These are phyloP conservation scores for Lenzites betulinus DNA, from an alignment of 768 basidiomycete species.

Conservation along the genomic window DNA sequence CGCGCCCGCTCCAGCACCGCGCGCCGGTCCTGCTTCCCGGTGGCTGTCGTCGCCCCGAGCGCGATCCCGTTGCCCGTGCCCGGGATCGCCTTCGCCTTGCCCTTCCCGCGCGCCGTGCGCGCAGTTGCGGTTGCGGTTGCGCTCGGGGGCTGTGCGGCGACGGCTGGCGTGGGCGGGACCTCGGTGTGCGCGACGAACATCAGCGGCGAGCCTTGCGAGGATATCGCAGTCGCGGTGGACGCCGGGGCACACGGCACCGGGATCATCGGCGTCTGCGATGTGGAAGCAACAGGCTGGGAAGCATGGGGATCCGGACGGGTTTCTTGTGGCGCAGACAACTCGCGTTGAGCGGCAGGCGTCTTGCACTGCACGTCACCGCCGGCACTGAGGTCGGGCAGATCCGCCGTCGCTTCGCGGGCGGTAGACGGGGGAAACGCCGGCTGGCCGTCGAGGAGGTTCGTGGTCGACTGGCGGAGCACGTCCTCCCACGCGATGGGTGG, in stretches of 20 bases:
- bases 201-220: too few relatives aligned
- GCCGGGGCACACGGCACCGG: neutral
- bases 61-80: constrained; percentile 14
- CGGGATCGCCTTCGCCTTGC: constrained; percentile 22
- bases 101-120: constrained; percentile 15
- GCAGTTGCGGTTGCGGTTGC: neutral
- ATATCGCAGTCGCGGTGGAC: neutral
- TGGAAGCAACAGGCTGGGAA: neutral
- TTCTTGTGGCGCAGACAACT: neutral
- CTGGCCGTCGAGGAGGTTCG: neutral
- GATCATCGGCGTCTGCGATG: neutral
- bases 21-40: constrained; percentile 35
- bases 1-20: too few relatives aligned
- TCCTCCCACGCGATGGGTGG: constrained; percentile 3
- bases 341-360: neutral
- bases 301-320: neutral
- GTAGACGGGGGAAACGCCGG: neutral
- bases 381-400: neutral
- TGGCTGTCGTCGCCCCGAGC: constrained; percentile 13
- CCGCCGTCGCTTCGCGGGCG: neutral
- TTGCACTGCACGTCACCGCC: neutral
- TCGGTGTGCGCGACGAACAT: neutral
- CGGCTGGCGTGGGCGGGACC: neutral
- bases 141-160: too few relatives aligned
- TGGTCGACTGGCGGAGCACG: neutral